These are phyloP conservation scores for Hibiscus tridactylites DNA, from an alignment of 345 rosid genomes.

Conservation along the genomic window DNA sequence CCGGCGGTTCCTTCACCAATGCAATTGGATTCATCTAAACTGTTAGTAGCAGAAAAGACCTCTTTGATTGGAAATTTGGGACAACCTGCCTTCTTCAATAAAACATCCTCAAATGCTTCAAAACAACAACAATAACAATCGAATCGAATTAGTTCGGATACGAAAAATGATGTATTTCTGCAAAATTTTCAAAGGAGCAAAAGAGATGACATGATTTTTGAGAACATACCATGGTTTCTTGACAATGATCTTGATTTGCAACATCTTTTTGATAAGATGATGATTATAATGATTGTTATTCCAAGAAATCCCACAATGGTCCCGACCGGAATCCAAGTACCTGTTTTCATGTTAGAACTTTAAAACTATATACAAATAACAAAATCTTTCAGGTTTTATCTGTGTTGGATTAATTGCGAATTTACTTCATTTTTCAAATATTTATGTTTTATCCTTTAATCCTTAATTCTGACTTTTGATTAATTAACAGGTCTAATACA, in stretches of 20 bases:
- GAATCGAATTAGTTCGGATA: constrained; percentile 8
- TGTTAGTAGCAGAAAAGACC: constrained; percentile 32
- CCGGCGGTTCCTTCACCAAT: constrained; percentile 55
- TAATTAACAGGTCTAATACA: too few relatives aligned
- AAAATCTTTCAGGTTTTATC: too few relatives aligned
- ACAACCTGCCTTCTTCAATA: constrained; percentile 22
- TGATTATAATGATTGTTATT: not conserved
- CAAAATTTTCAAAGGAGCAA: not conserved
- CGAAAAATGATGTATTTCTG: not conserved
- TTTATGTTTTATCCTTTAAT: too few relatives aligned
- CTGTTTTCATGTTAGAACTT: constrained; percentile 14
- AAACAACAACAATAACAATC: not conserved
- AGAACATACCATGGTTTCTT: constrained; percentile 13
- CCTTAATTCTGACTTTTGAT: too few relatives aligned
- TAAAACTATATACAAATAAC: too few relatives aligned
- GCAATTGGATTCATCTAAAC: constrained; percentile 28
- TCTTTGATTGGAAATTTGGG: constrained; percentile 22
- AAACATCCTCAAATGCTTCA: constrained; percentile 24
- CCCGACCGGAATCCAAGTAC: constrained; percentile 26
- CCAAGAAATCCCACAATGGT: constrained; percentile 7
- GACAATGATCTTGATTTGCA: not conserved
- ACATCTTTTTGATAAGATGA: constrained; percentile 6
- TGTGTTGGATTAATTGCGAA: too few relatives aligned
- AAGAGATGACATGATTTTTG: not conserved
- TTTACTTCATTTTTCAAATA: too few relatives aligned